Base-by-base conservation (phyloP, 1,284 basidiomycete species). In the Pyrrhoderma noxium region DNA sequence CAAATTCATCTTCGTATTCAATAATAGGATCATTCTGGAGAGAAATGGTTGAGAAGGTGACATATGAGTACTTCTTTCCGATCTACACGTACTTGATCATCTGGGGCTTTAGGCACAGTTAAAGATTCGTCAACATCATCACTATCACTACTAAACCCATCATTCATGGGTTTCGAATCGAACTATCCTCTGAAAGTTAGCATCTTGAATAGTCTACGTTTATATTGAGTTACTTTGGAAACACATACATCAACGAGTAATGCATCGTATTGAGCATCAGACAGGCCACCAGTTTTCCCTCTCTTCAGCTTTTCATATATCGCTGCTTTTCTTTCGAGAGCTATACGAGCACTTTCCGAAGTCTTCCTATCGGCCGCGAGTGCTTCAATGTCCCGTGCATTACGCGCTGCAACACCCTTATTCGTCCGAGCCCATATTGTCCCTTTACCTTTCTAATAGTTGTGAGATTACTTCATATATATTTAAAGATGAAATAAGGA, bases 1-100 rank as follows among this genome's bases (percentile, higher is more conserved):
- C 91, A 61, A 90, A 89, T 60, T 93, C 91, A 59, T 94, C 91
- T 58, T 82, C 76, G 57, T 89, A 92, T 63, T 93, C 90, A 13
- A 93, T 73, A 37, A 90, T 68, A 8, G 87, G 86, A 60, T 92
- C 89, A 53, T 82, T 75, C 76, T 82, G 44, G 11, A n/a, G 27
- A 5, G 7, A 31, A 31, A 5, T 31, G 11, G 27, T 27, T 14
- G 16, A 4, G 41, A 21, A 49, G 46, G 18, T 3, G 4, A 7
- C 37, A n/a, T 43, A n/a, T 14, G n/a, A 39, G 19, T 8, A 19
- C 23, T 37, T 13, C 34, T 27, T 36, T 39, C 37, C 44, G n/a
- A 43, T 22, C 57, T 25, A 50, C 13, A 51, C 66, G 35, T 52
- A 79, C 76, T 54, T 74, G 73, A 25, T 68, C 68, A 39, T 70